These are phyloP conservation scores for Polyplosphaeria fusca DNA, from an alignment of 495 filamentous ascomycete genomes.

Conservation along the genomic window DNA sequence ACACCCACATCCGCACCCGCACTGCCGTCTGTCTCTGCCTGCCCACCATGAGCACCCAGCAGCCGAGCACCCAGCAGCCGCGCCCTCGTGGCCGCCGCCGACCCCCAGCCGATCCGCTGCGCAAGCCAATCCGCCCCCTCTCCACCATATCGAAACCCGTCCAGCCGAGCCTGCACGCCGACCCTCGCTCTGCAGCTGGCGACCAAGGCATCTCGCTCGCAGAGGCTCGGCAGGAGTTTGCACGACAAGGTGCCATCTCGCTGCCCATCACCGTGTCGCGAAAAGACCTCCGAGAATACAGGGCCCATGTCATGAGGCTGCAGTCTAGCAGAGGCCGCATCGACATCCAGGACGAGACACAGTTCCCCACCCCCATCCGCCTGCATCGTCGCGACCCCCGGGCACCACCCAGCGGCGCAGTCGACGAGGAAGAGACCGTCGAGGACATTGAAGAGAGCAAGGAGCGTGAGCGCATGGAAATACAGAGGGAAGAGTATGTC, in stretches of 20 bases:
- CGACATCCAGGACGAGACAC: conserved; percentile 69
- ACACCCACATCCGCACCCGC: too few relatives aligned
- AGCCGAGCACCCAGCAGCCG: too few relatives aligned
- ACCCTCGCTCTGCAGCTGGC: conserved; percentile 44
- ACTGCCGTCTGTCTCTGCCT: too few relatives aligned
- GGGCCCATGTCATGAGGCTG: conserved; percentile 82
- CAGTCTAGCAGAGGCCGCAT: conserved; percentile 49
- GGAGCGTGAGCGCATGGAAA: conserved; percentile 69
- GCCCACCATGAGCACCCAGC: too few relatives aligned
- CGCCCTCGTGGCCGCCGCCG: too few relatives aligned
- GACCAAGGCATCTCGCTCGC: conserved; percentile 35
- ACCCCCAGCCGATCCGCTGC: conserved; percentile 26
- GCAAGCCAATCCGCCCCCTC: conserved; percentile 20
- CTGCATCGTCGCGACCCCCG: conserved; percentile 88
- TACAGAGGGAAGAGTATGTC: conserved; percentile 63
- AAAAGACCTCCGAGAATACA: conserved; percentile 69
- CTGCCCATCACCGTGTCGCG: conserved; percentile 79
- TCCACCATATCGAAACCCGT: conserved; percentile 25
- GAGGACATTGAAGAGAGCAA: conserved; percentile 57
- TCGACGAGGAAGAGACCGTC: conserved; percentile 45
- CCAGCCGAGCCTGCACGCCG: conserved; percentile 3
- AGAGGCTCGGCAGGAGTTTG: conserved; percentile 26
- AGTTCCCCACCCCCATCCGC: conserved; percentile 83
- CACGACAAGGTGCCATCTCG: conserved; percentile 48
- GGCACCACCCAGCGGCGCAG: conserved; percentile 51